These are phyloP conservation scores for Puccinellia tenuiflora DNA, from an alignment of 176 grass and related monocot species.

Conservation along the genomic window DNA sequence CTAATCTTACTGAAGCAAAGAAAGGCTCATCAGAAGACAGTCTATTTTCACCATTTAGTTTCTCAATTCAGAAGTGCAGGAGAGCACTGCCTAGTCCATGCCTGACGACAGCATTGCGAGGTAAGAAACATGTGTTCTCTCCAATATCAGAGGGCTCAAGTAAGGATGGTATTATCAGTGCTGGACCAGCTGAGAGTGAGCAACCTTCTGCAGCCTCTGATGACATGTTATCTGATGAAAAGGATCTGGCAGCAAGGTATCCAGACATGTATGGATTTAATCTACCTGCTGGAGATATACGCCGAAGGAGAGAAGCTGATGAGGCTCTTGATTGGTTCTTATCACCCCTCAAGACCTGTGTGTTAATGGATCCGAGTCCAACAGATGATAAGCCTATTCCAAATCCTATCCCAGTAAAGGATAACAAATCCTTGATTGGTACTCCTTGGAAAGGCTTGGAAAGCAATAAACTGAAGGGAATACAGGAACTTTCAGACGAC, in stretches of 20 bases:
- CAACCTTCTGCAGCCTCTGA: conserved; percentile 14
- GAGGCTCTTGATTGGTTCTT: conserved; percentile 83
- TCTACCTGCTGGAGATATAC: background rate
- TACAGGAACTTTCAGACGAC: conserved; percentile 28
- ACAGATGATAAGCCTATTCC: conserved; percentile 46
- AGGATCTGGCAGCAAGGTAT: conserved; percentile 47
- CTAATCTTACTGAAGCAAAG: conserved; percentile 23
- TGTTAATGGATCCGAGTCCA: conserved; percentile 49
- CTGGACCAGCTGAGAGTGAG: background rate
- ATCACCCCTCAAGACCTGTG: conserved; percentile 80
- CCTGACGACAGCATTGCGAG: conserved; percentile 30
- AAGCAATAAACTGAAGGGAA: background rate
- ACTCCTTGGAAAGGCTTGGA: conserved; percentile 29
- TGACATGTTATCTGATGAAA: conserved; percentile 31
- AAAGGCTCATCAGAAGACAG: conserved; percentile 4
- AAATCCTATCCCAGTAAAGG: conserved; percentile 20
- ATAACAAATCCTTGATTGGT: background rate
- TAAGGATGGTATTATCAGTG: conserved; percentile 18
- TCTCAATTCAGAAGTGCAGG: conserved; percentile 48
- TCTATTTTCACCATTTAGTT: conserved; percentile 20
- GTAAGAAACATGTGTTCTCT: conserved; percentile 32
- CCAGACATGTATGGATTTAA: conserved; percentile 42
- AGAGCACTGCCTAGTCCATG: conserved; percentile 25
- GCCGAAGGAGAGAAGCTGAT: conserved; percentile 36
- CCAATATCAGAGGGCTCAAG: conserved; percentile 39